Conservation (phyloP, 805 yeast species). For the Nakazawaea molendinolei region DNA sequence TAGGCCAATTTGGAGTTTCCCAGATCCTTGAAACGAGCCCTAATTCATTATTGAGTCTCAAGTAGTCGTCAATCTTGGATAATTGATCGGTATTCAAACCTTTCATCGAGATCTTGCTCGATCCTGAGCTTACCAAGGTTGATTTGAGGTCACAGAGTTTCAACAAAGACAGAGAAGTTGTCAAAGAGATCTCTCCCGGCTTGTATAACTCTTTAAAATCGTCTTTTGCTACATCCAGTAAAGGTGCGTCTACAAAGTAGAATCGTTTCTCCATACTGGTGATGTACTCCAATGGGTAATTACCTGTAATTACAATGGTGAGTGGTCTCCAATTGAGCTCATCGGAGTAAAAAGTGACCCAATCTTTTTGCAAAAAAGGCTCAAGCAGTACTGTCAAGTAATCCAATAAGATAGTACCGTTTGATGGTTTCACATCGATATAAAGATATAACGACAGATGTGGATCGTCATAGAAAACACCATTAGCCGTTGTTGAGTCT, state of each 20-base stretch:
- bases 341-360: slow-evolving; percentile 41
- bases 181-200: slow-evolving; percentile 17
- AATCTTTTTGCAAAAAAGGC: slow-evolving; percentile 40
- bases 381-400: slow-evolving; percentile 37
- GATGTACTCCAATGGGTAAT: slow-evolving; percentile 41
- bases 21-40: slow-evolving; percentile 58
- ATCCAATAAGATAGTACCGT: slow-evolving; percentile 32
- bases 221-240: slow-evolving; percentile 19
- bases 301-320: slow-evolving; percentile 59
- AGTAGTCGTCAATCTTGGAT: too few relatives aligned
- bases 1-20: slow-evolving; percentile 70
- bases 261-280: slow-evolving; percentile 20
- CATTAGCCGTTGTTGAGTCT: slow-evolving; percentile 17
- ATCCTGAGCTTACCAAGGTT: slow-evolving; percentile 19
- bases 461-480: slow-evolving; percentile 37
- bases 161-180: slow-evolving; percentile 19
- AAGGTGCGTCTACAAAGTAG: slow-evolving; percentile 50
- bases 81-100: too few relatives aligned
- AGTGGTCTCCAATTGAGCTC: slow-evolving; percentile 44
- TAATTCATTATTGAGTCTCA: slow-evolving; percentile 25
- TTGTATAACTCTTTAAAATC: slow-evolving; percentile 14
- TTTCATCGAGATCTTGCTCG: slow-evolving; percentile 26
- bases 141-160: slow-evolving; percentile 13
- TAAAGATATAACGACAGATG: slow-evolving; percentile 47
- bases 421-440: slow-evolving; percentile 50